These are phyloP conservation scores for Crithidia bombi DNA, from an alignment of 208 protist species.

Conservation along the genomic window DNA sequence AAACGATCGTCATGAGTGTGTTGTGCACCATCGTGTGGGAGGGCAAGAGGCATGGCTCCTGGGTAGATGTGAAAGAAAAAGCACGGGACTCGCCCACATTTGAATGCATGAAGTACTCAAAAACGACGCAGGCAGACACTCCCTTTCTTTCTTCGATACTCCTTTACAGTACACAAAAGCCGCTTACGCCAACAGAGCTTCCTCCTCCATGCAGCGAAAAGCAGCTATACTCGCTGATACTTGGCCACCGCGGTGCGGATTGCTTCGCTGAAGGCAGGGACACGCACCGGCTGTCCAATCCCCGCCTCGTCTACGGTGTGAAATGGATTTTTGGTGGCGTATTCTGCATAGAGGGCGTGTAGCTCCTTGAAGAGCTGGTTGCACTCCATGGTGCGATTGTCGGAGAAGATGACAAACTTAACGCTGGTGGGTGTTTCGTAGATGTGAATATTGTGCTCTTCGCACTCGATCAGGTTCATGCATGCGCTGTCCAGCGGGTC, in stretches of 20 bases:
- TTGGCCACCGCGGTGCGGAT: constrained; percentile 47
- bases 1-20: no score
- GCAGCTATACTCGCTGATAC: constrained; percentile 39
- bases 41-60: no score
- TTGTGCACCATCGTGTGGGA: no score
- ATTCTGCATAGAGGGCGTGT: constrained; percentile 74
- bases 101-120: no score
- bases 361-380: constrained; percentile 65
- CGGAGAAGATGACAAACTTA: constrained; percentile 81
- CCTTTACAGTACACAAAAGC: no score
- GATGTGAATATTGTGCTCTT: constrained; percentile 88
- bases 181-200: no score
- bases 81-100: no score
- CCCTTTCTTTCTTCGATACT: no score
- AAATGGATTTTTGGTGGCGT: constrained; percentile 86
- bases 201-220: no score
- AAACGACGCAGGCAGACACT: no score
- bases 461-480: constrained; percentile 83
- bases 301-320: constrained; percentile 85
- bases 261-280: constrained; percentile 78
- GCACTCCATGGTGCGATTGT: constrained; percentile 67
- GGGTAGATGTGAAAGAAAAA: no score
- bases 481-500: constrained; percentile 81
- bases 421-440: constrained; percentile 81
- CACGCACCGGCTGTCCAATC: constrained; percentile 86